phyloP scores from a whole-genome alignment of 805 yeast species.

The Brettanomyces sp. region DNA sequence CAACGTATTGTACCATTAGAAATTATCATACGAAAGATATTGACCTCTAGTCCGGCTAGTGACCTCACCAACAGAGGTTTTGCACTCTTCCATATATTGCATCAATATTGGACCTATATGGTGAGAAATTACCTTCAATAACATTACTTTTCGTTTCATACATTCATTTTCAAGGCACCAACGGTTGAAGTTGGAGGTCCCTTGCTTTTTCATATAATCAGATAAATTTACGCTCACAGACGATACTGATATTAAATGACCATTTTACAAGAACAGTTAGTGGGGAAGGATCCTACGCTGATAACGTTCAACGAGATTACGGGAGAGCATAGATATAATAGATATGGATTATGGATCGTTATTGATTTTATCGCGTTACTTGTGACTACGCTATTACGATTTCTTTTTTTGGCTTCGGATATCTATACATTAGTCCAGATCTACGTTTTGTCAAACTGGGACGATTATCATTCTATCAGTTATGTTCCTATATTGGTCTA shows the following conservation, averaged over 20 bases:
- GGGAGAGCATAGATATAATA: constrained; percentile 24
- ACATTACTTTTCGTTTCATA: too few species aligned
- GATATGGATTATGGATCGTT: constrained; percentile 34
- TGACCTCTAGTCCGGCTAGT: too few species aligned
- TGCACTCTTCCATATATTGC: too few species aligned
- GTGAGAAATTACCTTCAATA: too few species aligned
- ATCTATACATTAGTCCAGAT: constrained; percentile 70
- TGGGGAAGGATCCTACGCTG: constrained; percentile 11
- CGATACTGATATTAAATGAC: not conserved
- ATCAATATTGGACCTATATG: too few species aligned
- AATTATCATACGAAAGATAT: too few species aligned
- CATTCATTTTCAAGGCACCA: too few species aligned
- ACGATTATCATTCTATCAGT: constrained; percentile 20
- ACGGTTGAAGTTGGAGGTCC: too few species aligned
- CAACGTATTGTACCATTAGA: too few species aligned
- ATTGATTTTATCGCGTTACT: constrained; percentile 33
- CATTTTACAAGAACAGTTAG: constrained; percentile 1
- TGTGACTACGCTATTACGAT: constrained; percentile 34
- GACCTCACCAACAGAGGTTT: too few species aligned
- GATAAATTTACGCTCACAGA: not conserved
- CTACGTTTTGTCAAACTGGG: constrained; percentile 51
- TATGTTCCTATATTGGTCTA: constrained; percentile 24
- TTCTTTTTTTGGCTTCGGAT: constrained; percentile 55
- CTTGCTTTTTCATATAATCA: too few species aligned
- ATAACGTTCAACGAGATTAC: constrained; percentile 20